Base-by-base conservation (phyloP, 805 yeast genomes). In the Candida hungchunana region DNA sequence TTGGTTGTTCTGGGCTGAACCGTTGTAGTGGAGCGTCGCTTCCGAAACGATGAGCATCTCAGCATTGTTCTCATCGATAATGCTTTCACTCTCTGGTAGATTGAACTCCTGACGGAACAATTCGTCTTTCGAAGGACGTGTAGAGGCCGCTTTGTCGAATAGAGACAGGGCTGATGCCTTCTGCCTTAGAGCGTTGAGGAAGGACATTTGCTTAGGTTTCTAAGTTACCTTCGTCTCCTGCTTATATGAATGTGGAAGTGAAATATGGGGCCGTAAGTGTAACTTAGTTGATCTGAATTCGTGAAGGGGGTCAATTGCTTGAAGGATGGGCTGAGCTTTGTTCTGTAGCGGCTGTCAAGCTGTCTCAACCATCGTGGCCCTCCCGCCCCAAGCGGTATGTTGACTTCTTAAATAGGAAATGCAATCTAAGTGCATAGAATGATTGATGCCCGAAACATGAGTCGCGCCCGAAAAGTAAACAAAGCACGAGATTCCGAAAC, bases 1-100 rank as follows among this genome's bases (percentile, higher is more conserved):
- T 15, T 43, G 45, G 16, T 32, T 32, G 24, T 32, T 40, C 16
- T 36, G 34, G 13, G 18, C 30, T 19, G 23, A 6, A 9, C 14
- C 36, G 18, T 31, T 38, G 26, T 42, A 34, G 9, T 42, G 48
- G 13, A 41, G 39, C 46, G 9, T 32, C 36, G 7, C 53, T 7
- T 39, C 40, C 6, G 43, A 39, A 1, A 58, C 50, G 30, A 64
- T 52, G 6, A 59, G 66, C 31, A 79, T 54, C 51, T 87, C 95
- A 0, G 83, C 89, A 10, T 79, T 71, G 7, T 75, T 71, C 46
- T 82, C 84, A 40, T 74, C 80, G 37, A 83, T 50, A 11, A 87
- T 68, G 2, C 64, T 54, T 53, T 90, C 95, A 1, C 70, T 69
- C 19, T 72, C 76, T 0, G 97, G 97, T 3, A 93, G 66, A 14